Conservation (phyloP, 169 alveolate genomes). For the Cryptosporidium canis region DNA sequence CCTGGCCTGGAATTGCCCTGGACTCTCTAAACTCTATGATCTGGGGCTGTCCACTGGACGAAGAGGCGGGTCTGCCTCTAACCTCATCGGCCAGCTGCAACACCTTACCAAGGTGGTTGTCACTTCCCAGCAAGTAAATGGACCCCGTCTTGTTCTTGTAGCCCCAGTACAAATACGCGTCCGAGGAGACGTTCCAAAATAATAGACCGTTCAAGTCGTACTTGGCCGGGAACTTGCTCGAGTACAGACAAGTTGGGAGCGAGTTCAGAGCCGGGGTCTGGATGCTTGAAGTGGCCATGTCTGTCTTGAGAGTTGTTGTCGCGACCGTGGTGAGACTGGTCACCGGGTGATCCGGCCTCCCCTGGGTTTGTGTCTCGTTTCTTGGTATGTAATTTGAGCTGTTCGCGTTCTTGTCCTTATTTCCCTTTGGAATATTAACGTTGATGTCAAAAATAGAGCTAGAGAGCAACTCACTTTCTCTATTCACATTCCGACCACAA, state of each 20-base stretch:
- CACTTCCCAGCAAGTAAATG: background rate
- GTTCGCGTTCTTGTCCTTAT: background rate
- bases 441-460: background rate
- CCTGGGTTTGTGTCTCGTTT: background rate
- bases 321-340: background rate
- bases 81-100: background rate
- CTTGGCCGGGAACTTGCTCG: conserved; percentile 20
- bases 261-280: background rate
- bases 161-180: conserved; percentile 21
- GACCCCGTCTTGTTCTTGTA: background rate
- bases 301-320: background rate
- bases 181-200: conserved; percentile 53
- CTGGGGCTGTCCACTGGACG: background rate
- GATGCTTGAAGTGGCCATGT: background rate
- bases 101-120: background rate
- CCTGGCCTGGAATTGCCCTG: background rate
- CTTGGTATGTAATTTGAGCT: background rate
- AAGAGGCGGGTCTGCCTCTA: background rate
- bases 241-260: conserved; percentile 32
- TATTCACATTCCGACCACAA: conserved; percentile 19
- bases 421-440: background rate
- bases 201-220: background rate
- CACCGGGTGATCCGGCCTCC: background rate
- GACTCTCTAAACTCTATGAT: background rate
- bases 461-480: conserved; percentile 1